A percentile compares a stretch with the other conserved stretches of the same genome.
These are phyloP conservation scores for Lachnellula occidentalis DNA, from an alignment of 2,329 filamentous ascomycete species.

Conservation along the genomic window DNA sequence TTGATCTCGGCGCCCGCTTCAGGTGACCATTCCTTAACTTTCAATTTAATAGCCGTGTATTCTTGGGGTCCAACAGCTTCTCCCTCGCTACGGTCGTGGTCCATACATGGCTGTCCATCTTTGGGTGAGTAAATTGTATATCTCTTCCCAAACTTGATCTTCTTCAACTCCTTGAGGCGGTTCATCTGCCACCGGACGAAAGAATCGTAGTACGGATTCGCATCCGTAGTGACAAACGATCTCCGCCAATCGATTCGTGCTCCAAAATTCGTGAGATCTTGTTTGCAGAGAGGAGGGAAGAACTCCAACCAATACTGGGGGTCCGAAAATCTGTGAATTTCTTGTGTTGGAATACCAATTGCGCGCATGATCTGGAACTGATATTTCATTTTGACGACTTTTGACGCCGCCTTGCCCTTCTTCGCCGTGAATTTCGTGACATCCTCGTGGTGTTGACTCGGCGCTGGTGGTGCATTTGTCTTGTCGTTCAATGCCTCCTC, in stretches of 20 bases:
- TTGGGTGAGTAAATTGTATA: slow-evolving; percentile 93
- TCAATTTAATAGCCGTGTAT: slow-evolving; percentile 88
- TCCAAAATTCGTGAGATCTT: slow-evolving; percentile 78
- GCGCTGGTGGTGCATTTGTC: slow-evolving; percentile 47
- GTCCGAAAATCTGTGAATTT: slow-evolving; percentile 91
- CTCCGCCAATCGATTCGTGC: slow-evolving; percentile 89
- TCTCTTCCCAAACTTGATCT: slow-evolving; percentile 88
- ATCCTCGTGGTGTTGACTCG: slow-evolving; percentile 69
- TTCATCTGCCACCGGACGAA: slow-evolving; percentile 98
- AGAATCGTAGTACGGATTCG: slow-evolving; percentile 93
- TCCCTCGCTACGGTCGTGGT: slow-evolving; percentile 76
- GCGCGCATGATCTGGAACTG: slow-evolving; percentile 94
- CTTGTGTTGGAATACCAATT: slow-evolving; percentile 77
- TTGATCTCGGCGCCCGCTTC: slow-evolving; percentile 65
- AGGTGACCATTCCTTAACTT: slow-evolving; percentile 83
- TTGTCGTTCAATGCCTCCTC: slow-evolving; percentile 50
- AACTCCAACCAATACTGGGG: slow-evolving; percentile 86
- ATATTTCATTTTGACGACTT: slow-evolving; percentile 91
- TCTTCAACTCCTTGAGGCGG: slow-evolving; percentile 78
- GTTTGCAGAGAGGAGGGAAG: slow-evolving; percentile 78
- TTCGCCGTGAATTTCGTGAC: slow-evolving; percentile 87
- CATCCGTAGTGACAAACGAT: slow-evolving; percentile 89
- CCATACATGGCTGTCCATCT: slow-evolving; percentile 82
- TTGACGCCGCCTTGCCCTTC: slow-evolving; percentile 86
- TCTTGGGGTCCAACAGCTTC: slow-evolving; percentile 83